Conservation (phyloP, 106 monocot genomes). For the Dactylorhiza incarnata region DNA sequence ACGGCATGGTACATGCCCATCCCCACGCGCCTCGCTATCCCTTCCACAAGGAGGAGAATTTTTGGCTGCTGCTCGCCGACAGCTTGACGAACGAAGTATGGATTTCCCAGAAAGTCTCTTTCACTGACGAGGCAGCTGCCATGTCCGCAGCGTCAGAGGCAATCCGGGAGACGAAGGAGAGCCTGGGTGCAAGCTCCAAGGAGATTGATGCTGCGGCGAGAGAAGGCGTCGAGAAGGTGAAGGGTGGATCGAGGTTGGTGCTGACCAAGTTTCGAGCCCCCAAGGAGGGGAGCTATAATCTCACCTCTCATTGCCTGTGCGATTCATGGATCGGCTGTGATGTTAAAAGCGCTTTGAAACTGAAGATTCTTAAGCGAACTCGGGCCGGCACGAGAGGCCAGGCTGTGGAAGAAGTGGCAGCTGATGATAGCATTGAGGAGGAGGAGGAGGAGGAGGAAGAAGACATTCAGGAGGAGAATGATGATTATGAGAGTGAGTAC, state of each 20-base stretch:
- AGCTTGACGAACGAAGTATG: conserved; percentile 39
- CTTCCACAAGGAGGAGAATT: conserved; percentile 56
- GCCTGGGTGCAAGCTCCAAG: conserved; percentile 20
- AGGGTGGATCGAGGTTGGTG: conserved; percentile 43
- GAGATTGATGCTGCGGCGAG: conserved; percentile 33
- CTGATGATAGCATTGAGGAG: conserved; percentile 7
- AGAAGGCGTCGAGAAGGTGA: conserved; percentile 44
- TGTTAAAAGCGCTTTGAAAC: conserved; percentile 24
- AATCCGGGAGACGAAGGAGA: conserved; percentile 33
- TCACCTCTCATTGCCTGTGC: conserved; percentile 38
- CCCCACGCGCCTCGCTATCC: conserved; percentile 49
- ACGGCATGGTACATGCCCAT: conserved; percentile 25
- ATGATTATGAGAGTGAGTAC: conserved; percentile 14
- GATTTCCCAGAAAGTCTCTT: conserved; percentile 53
- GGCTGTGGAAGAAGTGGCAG: conserved; percentile 11
- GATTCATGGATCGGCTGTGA: conserved; percentile 71
- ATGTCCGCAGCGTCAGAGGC: conserved; percentile 29
- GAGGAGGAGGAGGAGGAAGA: conserved; percentile 24
- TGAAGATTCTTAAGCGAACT: conserved; percentile 31
- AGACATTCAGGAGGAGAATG: conserved; percentile 11
- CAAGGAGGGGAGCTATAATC: conserved; percentile 45
- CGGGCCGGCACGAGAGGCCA: conserved; percentile 20
- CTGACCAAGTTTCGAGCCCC: conserved; percentile 48
- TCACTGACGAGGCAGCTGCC: conserved; percentile 39
- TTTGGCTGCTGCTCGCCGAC: conserved; percentile 42